Conservation (phyloP, 2,329 filamentous ascomycete genomes). For the Fusarium fracticaudum region DNA sequence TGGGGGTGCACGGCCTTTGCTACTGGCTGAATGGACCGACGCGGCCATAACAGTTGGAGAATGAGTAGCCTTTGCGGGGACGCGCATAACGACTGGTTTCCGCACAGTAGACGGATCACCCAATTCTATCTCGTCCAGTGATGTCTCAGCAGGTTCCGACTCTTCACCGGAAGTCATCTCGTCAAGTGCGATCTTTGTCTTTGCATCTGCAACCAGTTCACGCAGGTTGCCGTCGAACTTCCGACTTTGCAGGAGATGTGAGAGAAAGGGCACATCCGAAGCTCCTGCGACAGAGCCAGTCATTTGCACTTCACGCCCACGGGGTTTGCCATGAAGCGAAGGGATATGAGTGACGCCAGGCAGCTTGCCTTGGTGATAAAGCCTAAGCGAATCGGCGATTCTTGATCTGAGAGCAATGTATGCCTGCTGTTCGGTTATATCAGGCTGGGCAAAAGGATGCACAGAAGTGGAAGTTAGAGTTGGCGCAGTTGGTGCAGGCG, state of each 20-base stretch:
- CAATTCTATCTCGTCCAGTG: constrained; percentile 8
- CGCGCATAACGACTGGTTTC: constrained; percentile 60
- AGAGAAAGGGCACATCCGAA: constrained; percentile 72
- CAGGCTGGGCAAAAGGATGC: constrained; percentile 51
- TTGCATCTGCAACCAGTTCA: constrained; percentile 68
- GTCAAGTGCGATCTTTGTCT: constrained; percentile 61
- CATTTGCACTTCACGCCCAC: constrained; percentile 18
- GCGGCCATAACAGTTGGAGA: constrained; percentile 57
- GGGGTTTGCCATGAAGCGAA: constrained; percentile 31
- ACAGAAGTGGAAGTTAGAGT: constrained; percentile 38
- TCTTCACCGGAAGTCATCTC: constrained; percentile 65
- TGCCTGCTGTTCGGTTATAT: constrained; percentile 64
- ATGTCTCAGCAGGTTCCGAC: constrained; percentile 51
- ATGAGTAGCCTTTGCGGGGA: constrained; percentile 67
- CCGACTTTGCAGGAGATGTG: constrained; percentile 68
- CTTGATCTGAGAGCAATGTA: constrained; percentile 61
- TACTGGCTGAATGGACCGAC: constrained; percentile 62
- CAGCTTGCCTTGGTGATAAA: constrained; percentile 62
- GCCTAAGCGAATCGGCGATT: constrained; percentile 63
- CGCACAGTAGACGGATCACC: constrained; percentile 41
- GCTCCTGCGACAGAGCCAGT: constrained; percentile 60
- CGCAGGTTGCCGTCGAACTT: constrained; percentile 70
- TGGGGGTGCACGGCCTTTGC: constrained; percentile 60
- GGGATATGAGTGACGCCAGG: constrained; percentile 60
- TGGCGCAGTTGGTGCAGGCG: constrained; percentile 17